Evolutionary conservation across 768 basidiomycete genomes (phyloP).

Genomic region (Boletus sp.): DNA sequence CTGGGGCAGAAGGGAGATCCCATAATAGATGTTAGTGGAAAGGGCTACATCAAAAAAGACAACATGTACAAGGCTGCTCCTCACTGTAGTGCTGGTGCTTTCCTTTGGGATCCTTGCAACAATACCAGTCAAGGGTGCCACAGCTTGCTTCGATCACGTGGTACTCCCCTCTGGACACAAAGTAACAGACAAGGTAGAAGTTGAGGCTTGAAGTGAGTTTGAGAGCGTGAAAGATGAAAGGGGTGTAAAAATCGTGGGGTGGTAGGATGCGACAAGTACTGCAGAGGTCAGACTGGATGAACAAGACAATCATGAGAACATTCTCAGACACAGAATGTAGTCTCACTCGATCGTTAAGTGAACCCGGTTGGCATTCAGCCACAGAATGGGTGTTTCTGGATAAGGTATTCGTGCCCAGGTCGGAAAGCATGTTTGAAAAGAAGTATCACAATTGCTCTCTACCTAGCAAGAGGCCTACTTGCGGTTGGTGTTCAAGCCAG

Average conservation of each 20-base stretch:
- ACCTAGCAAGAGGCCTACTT: slow-evolving; percentile 74
- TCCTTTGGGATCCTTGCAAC: no score
- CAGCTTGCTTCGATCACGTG: no score
- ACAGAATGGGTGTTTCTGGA: slow-evolving; percentile 54
- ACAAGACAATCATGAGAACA: slow-evolving; percentile 21
- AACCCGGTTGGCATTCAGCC: slow-evolving; percentile 45
- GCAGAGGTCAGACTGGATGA: slow-evolving; percentile 63
- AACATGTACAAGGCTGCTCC: no score
- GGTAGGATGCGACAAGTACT: slow-evolving; percentile 76
- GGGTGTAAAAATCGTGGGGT: slow-evolving; percentile 79
- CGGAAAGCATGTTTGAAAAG: slow-evolving; percentile 1
- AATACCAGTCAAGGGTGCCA: no score
- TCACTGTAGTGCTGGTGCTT: no score
- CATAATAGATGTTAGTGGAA: no score
- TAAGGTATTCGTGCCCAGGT: background rate
- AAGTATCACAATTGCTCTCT: slow-evolving; percentile 19
- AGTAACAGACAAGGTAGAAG: no score
- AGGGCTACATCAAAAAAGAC: no score
- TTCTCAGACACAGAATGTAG: slow-evolving; percentile 3
- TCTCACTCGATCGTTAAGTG: slow-evolving; percentile 72
- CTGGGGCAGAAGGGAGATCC: no score
- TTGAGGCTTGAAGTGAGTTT: slow-evolving; percentile 74
- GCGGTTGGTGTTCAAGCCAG: background rate
- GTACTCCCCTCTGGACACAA: no score
- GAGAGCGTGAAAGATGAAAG: slow-evolving; percentile 73